A percentile compares a stretch with the other conserved stretches of the same genome.
Conservation (phyloP, 257 asterid species). For the Solanum lignicaule region DNA sequence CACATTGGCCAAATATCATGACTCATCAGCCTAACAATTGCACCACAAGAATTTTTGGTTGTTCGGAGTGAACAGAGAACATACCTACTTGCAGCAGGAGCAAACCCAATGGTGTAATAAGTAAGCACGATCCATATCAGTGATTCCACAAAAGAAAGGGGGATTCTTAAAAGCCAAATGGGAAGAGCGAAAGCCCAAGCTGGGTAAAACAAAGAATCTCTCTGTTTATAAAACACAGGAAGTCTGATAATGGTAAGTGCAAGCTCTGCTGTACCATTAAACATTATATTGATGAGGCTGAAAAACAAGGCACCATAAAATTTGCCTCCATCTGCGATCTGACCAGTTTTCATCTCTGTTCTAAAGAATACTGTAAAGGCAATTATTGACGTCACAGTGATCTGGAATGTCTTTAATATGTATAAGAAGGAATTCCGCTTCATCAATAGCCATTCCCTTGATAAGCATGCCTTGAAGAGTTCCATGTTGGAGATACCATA, state of each 20-base stretch:
- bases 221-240: slow-evolving; percentile 83
- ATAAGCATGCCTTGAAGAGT: slow-evolving; percentile 60
- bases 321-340: slow-evolving; percentile 55
- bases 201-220: slow-evolving; percentile 77
- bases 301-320: slow-evolving; percentile 83
- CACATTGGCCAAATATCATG: background rate
- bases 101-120: slow-evolving; percentile 90
- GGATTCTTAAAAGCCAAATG: slow-evolving; percentile 77
- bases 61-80: slow-evolving; percentile 1
- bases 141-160: slow-evolving; percentile 78
- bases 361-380: slow-evolving; percentile 84
- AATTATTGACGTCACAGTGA: slow-evolving; percentile 73
- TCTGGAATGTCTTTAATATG: slow-evolving; percentile 79
- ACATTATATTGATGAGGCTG: slow-evolving; percentile 76
- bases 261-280: slow-evolving; percentile 81
- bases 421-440: slow-evolving; percentile 71
- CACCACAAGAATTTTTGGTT: background rate
- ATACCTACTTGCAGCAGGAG: slow-evolving; percentile 76
- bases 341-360: slow-evolving; percentile 71
- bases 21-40: background rate
- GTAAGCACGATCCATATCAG: slow-evolving; percentile 79
- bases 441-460: slow-evolving; percentile 90
- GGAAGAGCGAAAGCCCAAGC: slow-evolving; percentile 96
- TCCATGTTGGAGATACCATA: slow-evolving; percentile 80
- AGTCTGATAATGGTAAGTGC: slow-evolving; percentile 66